Evolutionary conservation across 768 basidiomycete genomes (phyloP), one percentile per base, ranked within the genome.

Genomic region (Cytidiella melzeri): DNA sequence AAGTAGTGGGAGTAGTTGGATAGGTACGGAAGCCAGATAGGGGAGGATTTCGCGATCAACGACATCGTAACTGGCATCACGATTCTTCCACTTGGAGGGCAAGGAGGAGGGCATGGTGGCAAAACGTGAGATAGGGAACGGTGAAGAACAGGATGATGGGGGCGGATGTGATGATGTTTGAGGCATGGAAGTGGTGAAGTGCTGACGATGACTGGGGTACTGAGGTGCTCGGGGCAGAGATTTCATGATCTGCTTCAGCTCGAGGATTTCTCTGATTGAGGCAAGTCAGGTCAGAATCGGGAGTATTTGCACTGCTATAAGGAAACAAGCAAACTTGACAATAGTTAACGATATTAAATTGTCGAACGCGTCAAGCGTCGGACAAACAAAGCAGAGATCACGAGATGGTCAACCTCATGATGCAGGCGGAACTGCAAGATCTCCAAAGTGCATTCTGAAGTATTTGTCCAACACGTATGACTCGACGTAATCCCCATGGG

Each of bases 1-100:
- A 13, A 73, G 70, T 21, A 87, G 70, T 0, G 83, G 84, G 2
- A 87, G 59, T 0, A 87, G 71, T 3, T 74, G 73, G 36, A 87
- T 82, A 34, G 84, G 84, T 5, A 87, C 83, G 23, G 62, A 61
- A 39, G 61, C 62, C 19, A 63, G 60, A 49, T 63, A 63, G 11
- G 62, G 62, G 3, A 69, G 66, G 11, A 70, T 62, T 24, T 57
- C 52, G 19, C 56, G 57, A 51, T 62, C 61, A 15, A 60, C 42
- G 41, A 47, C 44, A 1, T 47, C 26, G 6, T 24, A 47, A 4
- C 43, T 50, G 26, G 53, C 55, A 34, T 54, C 48, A 26, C 62
- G 55, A 51, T 63, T 63, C 55, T 60, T 63, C 62, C 68, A 26
- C 72, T 68, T 41, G 77, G 70, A 54, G 69, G 73, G 41, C 72